Evolutionary conservation across 2,329 filamentous ascomycete species (phyloP), one percentile per base, ranked within the genome.

Genomic region (Xylariaceae sp.): DNA sequence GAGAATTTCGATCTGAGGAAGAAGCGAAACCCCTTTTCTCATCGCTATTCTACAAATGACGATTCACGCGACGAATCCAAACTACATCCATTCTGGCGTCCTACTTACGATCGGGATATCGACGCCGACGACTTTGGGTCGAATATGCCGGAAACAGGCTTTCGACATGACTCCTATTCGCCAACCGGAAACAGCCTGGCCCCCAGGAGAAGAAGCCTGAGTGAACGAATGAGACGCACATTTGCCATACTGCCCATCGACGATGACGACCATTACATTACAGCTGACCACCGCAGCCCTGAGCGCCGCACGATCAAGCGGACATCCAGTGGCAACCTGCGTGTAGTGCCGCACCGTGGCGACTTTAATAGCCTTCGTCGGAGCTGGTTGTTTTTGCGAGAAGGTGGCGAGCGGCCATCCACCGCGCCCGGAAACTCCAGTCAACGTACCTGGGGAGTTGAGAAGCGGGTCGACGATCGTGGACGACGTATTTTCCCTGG

Each of bases 31-130:
- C 61, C 65, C 3, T 57, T 63, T 18, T 64, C 69, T 26, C 61
- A 63, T 10, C 60, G 70, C 12, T 76, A 76, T 56, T 72, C 74
- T 1, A 72, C 72, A 2, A 67, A 72, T 3, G 73, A 77, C 6
- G 74, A 77, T 26, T 67, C 69, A 1, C 67, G 73, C 1, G 81
- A 86, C 43, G 75, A 76, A 37, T 73, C 74, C 44, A 80, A 76
- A 58, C 67, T 85, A 13, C 82, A 86, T 65, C 81, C 83, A 1
- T 79, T 79, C 62, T 86, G 83, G 83, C 74, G 78, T 6, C 82
- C 83, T n/a, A 68, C 77, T 13, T 76, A 69, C 1, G 70, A 74
- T 19, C 62, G 68, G 39, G 65, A 68, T 2, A 48, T 58, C 12
- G 67, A 66, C 2, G 61, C 61, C 7, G 63, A 67, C 26, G 64